These are phyloP conservation scores for Didymella pinodella DNA, from an alignment of 2,329 filamentous ascomycete genomes.

Conservation along the genomic window DNA sequence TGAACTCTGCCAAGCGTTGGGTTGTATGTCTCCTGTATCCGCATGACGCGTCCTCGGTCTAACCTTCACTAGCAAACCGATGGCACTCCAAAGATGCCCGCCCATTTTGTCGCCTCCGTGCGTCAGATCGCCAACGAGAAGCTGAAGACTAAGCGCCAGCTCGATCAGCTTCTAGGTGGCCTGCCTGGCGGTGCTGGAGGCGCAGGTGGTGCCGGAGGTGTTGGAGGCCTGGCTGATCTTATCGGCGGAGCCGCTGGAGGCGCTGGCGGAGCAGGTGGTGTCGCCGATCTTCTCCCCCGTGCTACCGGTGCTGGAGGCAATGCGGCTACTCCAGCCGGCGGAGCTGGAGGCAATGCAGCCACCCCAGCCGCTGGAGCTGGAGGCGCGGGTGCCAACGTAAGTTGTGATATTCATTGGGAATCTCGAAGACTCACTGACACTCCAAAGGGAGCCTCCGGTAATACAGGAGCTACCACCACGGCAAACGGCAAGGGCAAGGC, in stretches of 20 bases:
- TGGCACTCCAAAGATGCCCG: slow-evolving; percentile 31
- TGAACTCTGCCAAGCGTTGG: slow-evolving; percentile 33
- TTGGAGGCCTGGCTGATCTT: slow-evolving; percentile 21
- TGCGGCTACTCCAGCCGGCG: not conserved
- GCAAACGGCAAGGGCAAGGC: not conserved
- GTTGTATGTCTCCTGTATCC: slow-evolving; percentile 29
- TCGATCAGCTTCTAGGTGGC: slow-evolving; percentile 35
- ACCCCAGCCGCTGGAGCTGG: slow-evolving; percentile 1
- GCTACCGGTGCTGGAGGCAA: not conserved
- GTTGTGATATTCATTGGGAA: not conserved
- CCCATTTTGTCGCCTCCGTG: slow-evolving; percentile 34
- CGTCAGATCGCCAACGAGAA: slow-evolving; percentile 35
- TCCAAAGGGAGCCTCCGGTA: slow-evolving; percentile 4
- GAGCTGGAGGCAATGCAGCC: slow-evolving; percentile 10
- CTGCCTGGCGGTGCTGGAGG: slow-evolving; percentile 23
- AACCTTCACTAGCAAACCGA: slow-evolving; percentile 27
- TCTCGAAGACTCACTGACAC: not conserved
- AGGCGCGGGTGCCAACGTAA: slow-evolving; percentile 1
- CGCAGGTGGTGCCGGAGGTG: slow-evolving; percentile 19
- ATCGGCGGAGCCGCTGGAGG: slow-evolving; percentile 19
- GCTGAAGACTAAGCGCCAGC: slow-evolving; percentile 36
- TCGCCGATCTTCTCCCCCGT: not conserved
- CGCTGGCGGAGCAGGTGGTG: slow-evolving; percentile 8
- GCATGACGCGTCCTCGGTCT: not conserved
- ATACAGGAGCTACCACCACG: not conserved